These are phyloP conservation scores for Cytidiella melzeri DNA, from an alignment of 768 basidiomycete species.

Conservation along the genomic window DNA sequence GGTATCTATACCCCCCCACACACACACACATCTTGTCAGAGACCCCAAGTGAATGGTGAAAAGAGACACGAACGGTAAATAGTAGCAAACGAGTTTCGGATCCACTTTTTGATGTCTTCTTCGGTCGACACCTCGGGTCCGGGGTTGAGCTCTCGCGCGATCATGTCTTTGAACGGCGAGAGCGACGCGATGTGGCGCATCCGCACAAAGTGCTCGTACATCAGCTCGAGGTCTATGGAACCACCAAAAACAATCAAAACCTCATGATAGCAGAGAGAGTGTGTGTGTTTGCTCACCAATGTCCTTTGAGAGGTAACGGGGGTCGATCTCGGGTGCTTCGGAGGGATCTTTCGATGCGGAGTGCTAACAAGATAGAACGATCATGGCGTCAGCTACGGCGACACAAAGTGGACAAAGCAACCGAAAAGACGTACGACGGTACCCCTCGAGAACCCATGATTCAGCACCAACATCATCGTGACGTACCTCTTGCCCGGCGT, in stretches of 20 bases:
- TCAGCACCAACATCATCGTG: conserved; percentile 17
- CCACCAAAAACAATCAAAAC: too few species aligned
- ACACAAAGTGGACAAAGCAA: too few species aligned
- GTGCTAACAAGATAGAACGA: too few species aligned
- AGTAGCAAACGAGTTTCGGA: background rate
- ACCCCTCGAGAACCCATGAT: conserved; percentile 24
- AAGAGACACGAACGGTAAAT: background rate
- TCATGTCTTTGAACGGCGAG: conserved; percentile 17
- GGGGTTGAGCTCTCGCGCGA: conserved; percentile 24
- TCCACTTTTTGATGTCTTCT: conserved; percentile 17
- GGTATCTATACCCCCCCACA: conserved; percentile 38
- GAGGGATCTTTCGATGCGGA: conserved; percentile 19
- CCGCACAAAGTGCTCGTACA: conserved; percentile 21
- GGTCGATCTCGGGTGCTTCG: conserved; percentile 22
- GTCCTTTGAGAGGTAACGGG: conserved; percentile 21
- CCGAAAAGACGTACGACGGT: conserved; percentile 17
- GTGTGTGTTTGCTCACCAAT: conserved; percentile 13
- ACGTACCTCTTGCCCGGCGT: conserved; percentile 21
- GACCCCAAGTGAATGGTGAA: background rate
- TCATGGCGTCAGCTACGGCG: too few species aligned
- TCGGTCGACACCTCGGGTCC: conserved; percentile 25
- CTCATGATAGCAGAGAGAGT: background rate
- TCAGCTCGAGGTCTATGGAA: conserved; percentile 15
- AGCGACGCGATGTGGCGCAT: conserved; percentile 14
- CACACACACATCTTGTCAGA: too few species aligned